Conservation (phyloP, 768 basidiomycete genomes). For the Boletus subcaerulescens region DNA sequence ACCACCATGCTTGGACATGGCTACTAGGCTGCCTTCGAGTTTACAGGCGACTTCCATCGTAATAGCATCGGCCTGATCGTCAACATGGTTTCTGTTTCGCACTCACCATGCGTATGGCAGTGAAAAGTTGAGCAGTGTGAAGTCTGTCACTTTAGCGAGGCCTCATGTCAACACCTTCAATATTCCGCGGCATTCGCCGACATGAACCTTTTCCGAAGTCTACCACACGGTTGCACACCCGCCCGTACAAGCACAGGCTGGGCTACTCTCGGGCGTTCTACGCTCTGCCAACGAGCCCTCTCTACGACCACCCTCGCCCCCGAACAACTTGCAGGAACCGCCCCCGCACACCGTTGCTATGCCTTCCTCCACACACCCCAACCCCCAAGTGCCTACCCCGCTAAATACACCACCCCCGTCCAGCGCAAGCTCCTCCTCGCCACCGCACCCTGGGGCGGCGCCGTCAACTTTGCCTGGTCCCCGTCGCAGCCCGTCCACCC, state of each 20-base stretch:
- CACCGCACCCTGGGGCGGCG: conserved; percentile 46
- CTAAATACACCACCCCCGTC: conserved; percentile 45
- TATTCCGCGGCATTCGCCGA: too few species aligned
- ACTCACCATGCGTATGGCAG: too few species aligned
- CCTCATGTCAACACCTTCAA: too few species aligned
- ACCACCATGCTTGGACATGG: too few species aligned
- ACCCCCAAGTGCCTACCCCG: conserved; percentile 49
- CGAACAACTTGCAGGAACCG: conserved; percentile 47
- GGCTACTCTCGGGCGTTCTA: background rate
- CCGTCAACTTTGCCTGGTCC: conserved; percentile 63
- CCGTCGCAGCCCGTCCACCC: conserved; percentile 23
- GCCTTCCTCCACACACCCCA: conserved; percentile 52
- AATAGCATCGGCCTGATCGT: too few species aligned
- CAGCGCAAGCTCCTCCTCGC: conserved; percentile 49
- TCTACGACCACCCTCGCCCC: background rate
- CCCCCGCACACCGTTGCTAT: conserved; percentile 49
- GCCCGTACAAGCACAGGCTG: too few species aligned
- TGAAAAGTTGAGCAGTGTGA: too few species aligned
- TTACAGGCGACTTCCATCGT: too few species aligned
- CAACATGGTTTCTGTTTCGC: too few species aligned
- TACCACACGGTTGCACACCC: background rate
- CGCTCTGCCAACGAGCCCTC: background rate
- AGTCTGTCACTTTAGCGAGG: too few species aligned
- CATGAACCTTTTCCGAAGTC: background rate
- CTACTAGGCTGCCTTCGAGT: too few species aligned